phyloP scores from a whole-genome alignment of 2,329 filamentous ascomycete genomes.

The Zymoseptoria passerinii region DNA sequence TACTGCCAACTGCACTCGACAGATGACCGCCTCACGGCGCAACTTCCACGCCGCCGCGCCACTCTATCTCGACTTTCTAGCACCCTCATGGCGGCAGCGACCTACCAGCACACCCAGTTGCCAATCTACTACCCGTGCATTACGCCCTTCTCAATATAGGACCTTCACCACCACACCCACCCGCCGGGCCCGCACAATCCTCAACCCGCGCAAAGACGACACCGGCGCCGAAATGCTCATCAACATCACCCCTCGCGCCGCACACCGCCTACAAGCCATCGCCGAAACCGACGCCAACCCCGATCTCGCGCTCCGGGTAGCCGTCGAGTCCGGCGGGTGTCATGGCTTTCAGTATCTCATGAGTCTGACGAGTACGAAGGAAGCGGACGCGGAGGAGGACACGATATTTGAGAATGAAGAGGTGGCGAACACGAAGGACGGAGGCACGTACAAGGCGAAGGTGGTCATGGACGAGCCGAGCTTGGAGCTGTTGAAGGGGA shows the following conservation, averaged over 20 bases:
- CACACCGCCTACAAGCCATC: constrained; percentile 62
- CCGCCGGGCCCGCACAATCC: constrained; percentile 32
- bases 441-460: constrained; percentile 54
- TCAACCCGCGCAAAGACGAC: constrained; percentile 71
- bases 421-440: constrained; percentile 12
- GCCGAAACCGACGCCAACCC: constrained; percentile 52
- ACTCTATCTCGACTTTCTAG: constrained; percentile 30
- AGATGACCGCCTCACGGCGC: neutral
- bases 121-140: neutral
- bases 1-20: neutral
- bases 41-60: constrained; percentile 17
- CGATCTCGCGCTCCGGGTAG: constrained; percentile 76
- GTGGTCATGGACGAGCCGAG: constrained; percentile 84
- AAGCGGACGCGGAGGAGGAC: constrained; percentile 66
- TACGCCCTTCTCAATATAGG: neutral
- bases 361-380: constrained; percentile 58
- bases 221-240: constrained; percentile 77
- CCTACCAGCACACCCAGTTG: neutral
- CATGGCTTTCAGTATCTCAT: constrained; percentile 98
- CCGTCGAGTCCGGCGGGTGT: constrained; percentile 87
- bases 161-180: constrained; percentile 13
- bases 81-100: constrained; percentile 22
- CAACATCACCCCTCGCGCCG: constrained; percentile 75
- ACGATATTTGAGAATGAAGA: constrained; percentile 68
- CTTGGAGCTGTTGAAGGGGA: constrained; percentile 80